Percentiles rank a stretch among this genome's conserved stretches.
Evolutionary conservation across 139 green algal genomes (phyloP).

Genomic region (Chlorokybus atmophyticus): DNA sequence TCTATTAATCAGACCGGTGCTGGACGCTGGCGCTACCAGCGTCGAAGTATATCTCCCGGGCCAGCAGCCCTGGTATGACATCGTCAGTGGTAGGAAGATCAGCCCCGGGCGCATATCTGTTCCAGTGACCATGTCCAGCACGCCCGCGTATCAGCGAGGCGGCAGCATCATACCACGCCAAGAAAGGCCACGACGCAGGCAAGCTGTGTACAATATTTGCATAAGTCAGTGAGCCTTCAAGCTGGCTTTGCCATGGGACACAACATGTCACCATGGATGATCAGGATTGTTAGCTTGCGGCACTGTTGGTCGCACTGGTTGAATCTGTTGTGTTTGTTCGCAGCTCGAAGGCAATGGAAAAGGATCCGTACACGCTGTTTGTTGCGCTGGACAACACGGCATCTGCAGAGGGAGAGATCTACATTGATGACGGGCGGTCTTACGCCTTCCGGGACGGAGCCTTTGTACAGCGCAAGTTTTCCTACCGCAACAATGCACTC

Average conservation of each 20-base stretch:
- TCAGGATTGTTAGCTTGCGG: too few relatives aligned
- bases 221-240: too few relatives aligned
- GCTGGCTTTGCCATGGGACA: too few relatives aligned
- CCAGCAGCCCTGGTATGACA: not conserved
- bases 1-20: slow-evolving; percentile 55
- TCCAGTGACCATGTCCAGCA: slow-evolving; percentile 55
- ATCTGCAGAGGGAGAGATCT: slow-evolving; percentile 65
- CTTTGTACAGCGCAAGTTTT: slow-evolving; percentile 22
- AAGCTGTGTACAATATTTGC: too few relatives aligned
- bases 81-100: not conserved
- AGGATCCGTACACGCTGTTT: slow-evolving; percentile 52
- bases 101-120: not conserved
- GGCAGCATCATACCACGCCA: slow-evolving; percentile 65
- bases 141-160: slow-evolving; percentile 63
- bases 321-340: too few relatives aligned
- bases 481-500: slow-evolving; percentile 10
- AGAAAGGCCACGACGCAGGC: slow-evolving; percentile 65
- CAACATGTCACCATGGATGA: too few relatives aligned
- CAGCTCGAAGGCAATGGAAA: slow-evolving; percentile 43
- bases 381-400: slow-evolving; percentile 59
- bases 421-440: slow-evolving; percentile 85
- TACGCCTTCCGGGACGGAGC: slow-evolving; percentile 61
- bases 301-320: too few relatives aligned
- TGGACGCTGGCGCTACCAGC: slow-evolving; percentile 8
- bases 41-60: not conserved